Conservation (phyloP, 2,329 filamentous ascomycete genomes). For the Coniella vitis region DNA sequence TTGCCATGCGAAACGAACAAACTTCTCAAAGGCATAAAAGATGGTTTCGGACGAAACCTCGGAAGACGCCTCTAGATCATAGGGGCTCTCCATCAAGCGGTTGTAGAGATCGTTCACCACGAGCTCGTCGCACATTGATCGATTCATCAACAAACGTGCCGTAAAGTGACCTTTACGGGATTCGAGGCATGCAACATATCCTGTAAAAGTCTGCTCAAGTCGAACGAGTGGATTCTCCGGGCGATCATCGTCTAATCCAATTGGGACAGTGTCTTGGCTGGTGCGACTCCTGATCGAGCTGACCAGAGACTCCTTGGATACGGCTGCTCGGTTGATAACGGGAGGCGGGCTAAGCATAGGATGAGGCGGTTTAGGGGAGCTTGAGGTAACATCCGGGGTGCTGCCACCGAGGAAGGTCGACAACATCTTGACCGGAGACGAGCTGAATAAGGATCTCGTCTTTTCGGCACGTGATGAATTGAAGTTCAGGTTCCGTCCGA, state of each 20-base stretch:
- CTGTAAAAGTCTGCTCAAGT: slow-evolving; percentile 78
- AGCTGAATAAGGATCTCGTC: slow-evolving; percentile 61
- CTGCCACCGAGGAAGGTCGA: slow-evolving; percentile 70
- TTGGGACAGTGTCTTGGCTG: slow-evolving; percentile 35
- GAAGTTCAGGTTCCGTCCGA: slow-evolving; percentile 63
- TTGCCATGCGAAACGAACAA: slow-evolving; percentile 79
- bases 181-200: slow-evolving; percentile 75
- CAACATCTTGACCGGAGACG: slow-evolving; percentile 86
- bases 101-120: slow-evolving; percentile 88
- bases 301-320: slow-evolving; percentile 39
- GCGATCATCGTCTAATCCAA: slow-evolving; percentile 40
- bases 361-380: slow-evolving; percentile 34
- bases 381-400: slow-evolving; percentile 35
- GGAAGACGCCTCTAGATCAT: slow-evolving; percentile 65
- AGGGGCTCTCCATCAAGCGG: slow-evolving; percentile 73
- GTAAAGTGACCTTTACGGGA: slow-evolving; percentile 82
- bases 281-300: slow-evolving; percentile 46
- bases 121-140: slow-evolving; percentile 66
- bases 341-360: slow-evolving; percentile 17
- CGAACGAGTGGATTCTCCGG: slow-evolving; percentile 62
- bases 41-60: slow-evolving; percentile 77
- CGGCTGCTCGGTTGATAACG: slow-evolving; percentile 17
- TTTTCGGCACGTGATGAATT: slow-evolving; percentile 53
- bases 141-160: slow-evolving; percentile 65
- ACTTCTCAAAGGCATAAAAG: slow-evolving; percentile 91